Evolutionary conservation across 768 basidiomycete species (phyloP), one percentile per base, ranked within the genome.

Genomic region (Macrolepiota albuminosa): DNA sequence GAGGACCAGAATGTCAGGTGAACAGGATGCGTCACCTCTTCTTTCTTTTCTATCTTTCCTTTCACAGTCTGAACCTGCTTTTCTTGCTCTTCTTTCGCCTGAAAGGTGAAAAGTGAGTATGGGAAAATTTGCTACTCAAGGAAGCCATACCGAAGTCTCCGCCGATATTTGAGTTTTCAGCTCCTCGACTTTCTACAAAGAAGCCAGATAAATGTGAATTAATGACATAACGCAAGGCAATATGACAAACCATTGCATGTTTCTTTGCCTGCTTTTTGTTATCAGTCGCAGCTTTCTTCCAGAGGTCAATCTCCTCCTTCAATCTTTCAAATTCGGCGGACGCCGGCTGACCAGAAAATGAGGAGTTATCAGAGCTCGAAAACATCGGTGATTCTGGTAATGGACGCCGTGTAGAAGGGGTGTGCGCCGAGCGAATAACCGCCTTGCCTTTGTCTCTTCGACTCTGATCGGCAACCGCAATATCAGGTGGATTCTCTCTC

Each of bases 281-380:
- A 18, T 84, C 80, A 24, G 75, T 70, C 6, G 76, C 66, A 29
- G 78, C 66, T 67, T 76, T 82, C 70, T 83, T 85, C 62, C 85
- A 73, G 6, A 62, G 58, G 51, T 88, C 85, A 5, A 87, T 66
- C 63, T 91, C 86, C 37, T 76, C 78, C 69, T 77, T 83, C 70
- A 87, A 70, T 40, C 75, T 76, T n/a, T 80, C 80, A 56, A 77
- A 77, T 65, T 86, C 84, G 13, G 80, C 75, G 13, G 71, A 67
- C 6, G 80, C 76, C 61, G 79, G 60, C 8, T 78, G 69, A 0
- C 78, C 78, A 45, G 66, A 57, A 54, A 64, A 71, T 11, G 40
- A 21, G 16, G 59, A 58, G 29, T 58, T 66, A 10, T 72, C 69
- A 10, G 45, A 50, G 50, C 60, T 55, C 14, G 57, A n/a, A 21